Evolutionary conservation across 352 stramenopile genomes (phyloP), one percentile per base, ranked within the genome.

Genomic region (Aphanomyces stellatus): DNA sequence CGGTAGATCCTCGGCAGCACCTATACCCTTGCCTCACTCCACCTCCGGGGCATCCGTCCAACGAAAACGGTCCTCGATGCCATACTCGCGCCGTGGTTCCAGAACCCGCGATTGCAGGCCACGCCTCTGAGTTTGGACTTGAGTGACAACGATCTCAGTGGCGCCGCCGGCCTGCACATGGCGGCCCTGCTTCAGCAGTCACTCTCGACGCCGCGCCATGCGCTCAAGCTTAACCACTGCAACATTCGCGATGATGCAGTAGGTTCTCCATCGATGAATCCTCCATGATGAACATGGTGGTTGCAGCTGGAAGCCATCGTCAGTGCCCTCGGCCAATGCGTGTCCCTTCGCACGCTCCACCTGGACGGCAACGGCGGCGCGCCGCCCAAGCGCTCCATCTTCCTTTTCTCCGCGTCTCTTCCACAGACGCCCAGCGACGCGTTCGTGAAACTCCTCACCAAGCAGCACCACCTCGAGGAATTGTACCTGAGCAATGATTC

Each of bases 61-160:
- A 63, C n/a, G 66, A 60, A 13, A 55, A 65, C 43, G 3, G 60
- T 28, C 27, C 25, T 92, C 37, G 62, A 69, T 13, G 78, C 80
- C 31, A 87, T 92, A 6, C 53, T 91, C 13, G 70, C 70, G 1
- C 81, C 81, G 2, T 88, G 88, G 81, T 87, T 91, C 13, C 71
- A 77, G 17, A 91, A 91, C 65, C 74, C 70, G 2, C 71, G 73
- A 15, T 70, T 81, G 8, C 71, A 65, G 33, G 15, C 43, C 15
- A 13, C 7, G 28, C 74, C 76, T 7, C 81, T 79, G 22, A 71
- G 78, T 62, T 59, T 91, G 2, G 81, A 93, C 46, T 43, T 91
- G 43, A 93, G 82, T n/a, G 84, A 91, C 59, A 93, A 93, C 69
- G 66, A 89, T 35, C 65, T 91, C 5, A 78, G 75, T 37, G 76